These are phyloP conservation scores for Pichia exigua DNA, from an alignment of 805 yeast genomes.

Conservation along the genomic window DNA sequence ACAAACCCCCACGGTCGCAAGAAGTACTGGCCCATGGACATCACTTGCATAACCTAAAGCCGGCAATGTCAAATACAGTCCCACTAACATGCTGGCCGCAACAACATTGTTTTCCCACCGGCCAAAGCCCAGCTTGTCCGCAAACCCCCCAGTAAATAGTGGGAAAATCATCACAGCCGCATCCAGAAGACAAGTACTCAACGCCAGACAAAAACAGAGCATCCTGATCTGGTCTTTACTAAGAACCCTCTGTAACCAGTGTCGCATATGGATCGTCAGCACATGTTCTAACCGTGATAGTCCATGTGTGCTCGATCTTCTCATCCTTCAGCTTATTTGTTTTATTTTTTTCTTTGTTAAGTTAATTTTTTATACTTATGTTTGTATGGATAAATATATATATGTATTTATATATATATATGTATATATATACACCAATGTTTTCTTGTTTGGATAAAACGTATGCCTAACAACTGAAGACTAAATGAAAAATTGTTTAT, in stretches of 20 bases:
- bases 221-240: slow-evolving; percentile 35
- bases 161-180: slow-evolving; percentile 84
- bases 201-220: slow-evolving; percentile 48
- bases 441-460: no score
- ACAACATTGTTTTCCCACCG: slow-evolving; percentile 63
- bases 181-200: slow-evolving; percentile 61
- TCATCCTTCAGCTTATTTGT: background rate
- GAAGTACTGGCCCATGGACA: slow-evolving; percentile 70
- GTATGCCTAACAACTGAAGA: no score
- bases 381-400: no score
- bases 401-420: no score
- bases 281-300: slow-evolving; percentile 29
- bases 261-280: slow-evolving; percentile 39
- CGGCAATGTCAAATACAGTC: slow-evolving; percentile 82
- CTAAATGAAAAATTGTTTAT: no score
- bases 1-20: slow-evolving; percentile 53
- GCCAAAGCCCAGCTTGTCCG: slow-evolving; percentile 46
- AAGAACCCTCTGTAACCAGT: slow-evolving; percentile 34
- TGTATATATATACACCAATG: no score
- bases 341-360: no score
- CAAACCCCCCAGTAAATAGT: slow-evolving; percentile 66
- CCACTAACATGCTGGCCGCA: slow-evolving; percentile 66
- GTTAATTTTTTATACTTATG: no score
- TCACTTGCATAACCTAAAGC: slow-evolving; percentile 76
- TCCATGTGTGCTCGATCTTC: background rate